phyloP scores from a whole-genome alignment of 1,139 yeast species.

The Pichia sp. region DNA sequence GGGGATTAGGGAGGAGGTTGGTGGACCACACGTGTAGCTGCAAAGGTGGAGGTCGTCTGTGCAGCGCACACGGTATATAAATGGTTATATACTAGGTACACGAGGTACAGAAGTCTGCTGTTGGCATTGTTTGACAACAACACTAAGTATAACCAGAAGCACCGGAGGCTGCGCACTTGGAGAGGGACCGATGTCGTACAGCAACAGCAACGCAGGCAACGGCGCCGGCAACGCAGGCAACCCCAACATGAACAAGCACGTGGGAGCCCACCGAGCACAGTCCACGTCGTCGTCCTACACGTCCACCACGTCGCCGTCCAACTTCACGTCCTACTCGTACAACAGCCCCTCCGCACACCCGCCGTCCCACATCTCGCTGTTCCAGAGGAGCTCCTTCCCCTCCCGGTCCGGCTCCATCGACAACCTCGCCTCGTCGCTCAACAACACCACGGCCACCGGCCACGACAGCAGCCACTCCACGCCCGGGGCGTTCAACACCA shows the following conservation, averaged over 20 bases:
- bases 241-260: background rate
- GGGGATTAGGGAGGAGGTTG: no score
- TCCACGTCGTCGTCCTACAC: conserved; percentile 27
- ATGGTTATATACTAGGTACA: background rate
- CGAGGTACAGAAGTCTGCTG: background rate
- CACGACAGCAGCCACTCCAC: conserved; percentile 18
- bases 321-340: conserved; percentile 23
- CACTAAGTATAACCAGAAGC: no score
- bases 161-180: no score
- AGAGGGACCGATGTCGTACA: background rate
- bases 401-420: conserved; percentile 29
- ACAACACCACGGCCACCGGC: background rate
- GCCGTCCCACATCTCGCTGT: conserved; percentile 22
- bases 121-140: background rate
- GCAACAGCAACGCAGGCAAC: background rate
- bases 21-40: no score
- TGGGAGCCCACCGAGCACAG: conserved; percentile 11
- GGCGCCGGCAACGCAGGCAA: conserved; percentile 7
- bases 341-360: conserved; percentile 31
- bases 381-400: conserved; percentile 25
- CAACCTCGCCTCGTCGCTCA: conserved; percentile 9
- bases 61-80: background rate
- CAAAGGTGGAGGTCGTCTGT: no score
- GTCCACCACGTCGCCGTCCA: conserved; percentile 34
- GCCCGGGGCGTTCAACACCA: no score